Evolutionary conservation across 495 filamentous ascomycete genomes (phyloP).

Genomic region (Penicillium subrubescens): DNA sequence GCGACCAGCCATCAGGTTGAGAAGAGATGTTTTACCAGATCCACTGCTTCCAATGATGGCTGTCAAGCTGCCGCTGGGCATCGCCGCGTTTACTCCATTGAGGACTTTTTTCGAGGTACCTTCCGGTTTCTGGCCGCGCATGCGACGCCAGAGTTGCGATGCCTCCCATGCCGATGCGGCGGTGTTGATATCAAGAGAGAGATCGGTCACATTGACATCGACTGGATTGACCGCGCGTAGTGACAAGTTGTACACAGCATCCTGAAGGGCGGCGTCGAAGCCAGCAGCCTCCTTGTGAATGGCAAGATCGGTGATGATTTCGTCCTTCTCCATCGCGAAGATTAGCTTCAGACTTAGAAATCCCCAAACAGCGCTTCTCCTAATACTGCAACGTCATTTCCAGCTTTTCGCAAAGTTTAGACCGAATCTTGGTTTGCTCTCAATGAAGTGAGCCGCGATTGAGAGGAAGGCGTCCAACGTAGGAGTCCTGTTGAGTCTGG

Average conservation of each 20-base stretch:
- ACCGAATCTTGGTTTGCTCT: background rate
- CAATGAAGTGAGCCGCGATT: background rate
- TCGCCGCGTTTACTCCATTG: conserved; percentile 53
- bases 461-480: background rate
- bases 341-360: background rate
- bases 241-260: conserved; percentile 43
- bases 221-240: conserved; percentile 63
- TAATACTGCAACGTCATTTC: background rate
- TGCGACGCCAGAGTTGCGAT: conserved; percentile 25
- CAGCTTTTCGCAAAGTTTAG: background rate
- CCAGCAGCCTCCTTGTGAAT: conserved; percentile 12
- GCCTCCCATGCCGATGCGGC: conserved; percentile 45
- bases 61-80: conserved; percentile 64
- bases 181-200: conserved; percentile 58
- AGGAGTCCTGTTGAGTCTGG: background rate
- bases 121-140: conserved; percentile 24
- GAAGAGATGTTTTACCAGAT: conserved; percentile 70
- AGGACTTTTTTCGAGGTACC: conserved; percentile 44
- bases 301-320: conserved; percentile 15
- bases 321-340: conserved; percentile 24
- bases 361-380: background rate
- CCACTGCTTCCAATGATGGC: conserved; percentile 75
- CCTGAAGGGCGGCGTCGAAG: conserved; percentile 11
- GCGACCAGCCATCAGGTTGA: conserved; percentile 69
- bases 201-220: conserved; percentile 54